A percentile compares a stretch with the other conserved stretches of the same genome.
Evolutionary conservation across 1,284 basidiomycete species (phyloP).

Genomic region (Anthracocystis panici-leucophaei): DNA sequence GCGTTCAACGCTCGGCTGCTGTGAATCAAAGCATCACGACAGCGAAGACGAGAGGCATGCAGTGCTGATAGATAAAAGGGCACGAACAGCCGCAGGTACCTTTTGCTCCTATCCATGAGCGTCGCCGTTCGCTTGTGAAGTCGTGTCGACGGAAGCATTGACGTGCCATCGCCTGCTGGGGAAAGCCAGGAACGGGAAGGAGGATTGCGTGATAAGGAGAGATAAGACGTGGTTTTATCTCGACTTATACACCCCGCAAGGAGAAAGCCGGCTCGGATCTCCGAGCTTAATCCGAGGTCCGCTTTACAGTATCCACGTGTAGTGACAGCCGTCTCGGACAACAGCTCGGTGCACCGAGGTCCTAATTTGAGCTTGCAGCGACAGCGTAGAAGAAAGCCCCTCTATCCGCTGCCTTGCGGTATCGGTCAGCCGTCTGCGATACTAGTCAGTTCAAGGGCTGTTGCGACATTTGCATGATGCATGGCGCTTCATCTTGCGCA

Average conservation of each 20-base stretch:
- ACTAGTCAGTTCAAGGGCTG: too few relatives aligned
- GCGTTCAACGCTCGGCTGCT: neutral
- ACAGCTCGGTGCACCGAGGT: conserved; percentile 8
- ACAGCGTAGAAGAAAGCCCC: neutral
- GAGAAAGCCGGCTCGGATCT: neutral
- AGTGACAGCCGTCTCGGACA: neutral
- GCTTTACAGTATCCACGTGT: neutral
- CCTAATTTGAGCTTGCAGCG: neutral
- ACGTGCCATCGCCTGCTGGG: too few relatives aligned
- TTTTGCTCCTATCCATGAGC: neutral
- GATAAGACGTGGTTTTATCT: conserved; percentile 10
- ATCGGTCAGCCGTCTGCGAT: neutral
- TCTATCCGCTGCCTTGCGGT: neutral
- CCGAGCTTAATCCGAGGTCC: neutral
- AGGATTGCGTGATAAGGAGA: conserved; percentile 10
- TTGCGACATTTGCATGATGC: too few relatives aligned
- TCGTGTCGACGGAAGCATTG: neutral
- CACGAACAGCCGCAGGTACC: neutral
- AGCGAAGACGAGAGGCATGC: neutral
- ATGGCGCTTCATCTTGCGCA: neutral
- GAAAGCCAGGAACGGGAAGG: too few relatives aligned
- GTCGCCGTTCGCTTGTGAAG: neutral
- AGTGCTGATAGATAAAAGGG: neutral
- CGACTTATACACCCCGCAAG: neutral
- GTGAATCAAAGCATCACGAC: conserved; percentile 1